A percentile compares a stretch with the other conserved stretches of the same genome.
phyloP scores from a whole-genome alignment of 768 basidiomycete genomes.

The Mrakia frigida region DNA sequence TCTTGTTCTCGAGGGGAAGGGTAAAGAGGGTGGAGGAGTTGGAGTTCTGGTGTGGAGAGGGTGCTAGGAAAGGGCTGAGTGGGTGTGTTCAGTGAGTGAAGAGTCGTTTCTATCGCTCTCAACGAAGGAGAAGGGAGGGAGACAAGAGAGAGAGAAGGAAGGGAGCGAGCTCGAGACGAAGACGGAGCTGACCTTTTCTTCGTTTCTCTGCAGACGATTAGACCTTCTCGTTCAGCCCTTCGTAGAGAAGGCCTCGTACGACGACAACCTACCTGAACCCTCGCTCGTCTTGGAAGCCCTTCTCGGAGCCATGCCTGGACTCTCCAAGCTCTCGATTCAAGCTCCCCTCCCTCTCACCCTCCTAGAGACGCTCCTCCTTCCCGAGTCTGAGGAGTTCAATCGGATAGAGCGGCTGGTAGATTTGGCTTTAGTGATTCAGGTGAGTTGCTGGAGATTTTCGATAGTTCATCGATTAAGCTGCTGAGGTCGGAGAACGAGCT shows the following conservation, averaged over 20 bases:
- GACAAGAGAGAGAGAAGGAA: background rate
- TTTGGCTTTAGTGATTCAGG: background rate
- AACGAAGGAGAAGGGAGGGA: background rate
- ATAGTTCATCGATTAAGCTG: background rate
- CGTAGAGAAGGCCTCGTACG: constrained; percentile 1
- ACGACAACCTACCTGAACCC: background rate
- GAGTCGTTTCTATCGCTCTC: background rate
- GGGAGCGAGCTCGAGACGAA: background rate
- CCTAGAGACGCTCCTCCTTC: background rate
- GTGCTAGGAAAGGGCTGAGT: background rate
- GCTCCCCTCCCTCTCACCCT: constrained; percentile 5
- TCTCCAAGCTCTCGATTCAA: constrained; percentile 4
- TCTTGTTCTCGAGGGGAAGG: background rate
- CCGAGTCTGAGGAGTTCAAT: background rate
- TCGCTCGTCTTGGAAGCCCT: background rate
- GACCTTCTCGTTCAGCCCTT: constrained; percentile 15
- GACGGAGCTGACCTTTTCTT: background rate
- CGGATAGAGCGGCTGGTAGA: background rate
- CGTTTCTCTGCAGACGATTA: background rate
- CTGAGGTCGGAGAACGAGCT: background rate
- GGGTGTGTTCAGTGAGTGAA: background rate
- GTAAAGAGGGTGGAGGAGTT: constrained; percentile 9
- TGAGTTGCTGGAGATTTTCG: background rate
- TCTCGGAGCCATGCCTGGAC: background rate
- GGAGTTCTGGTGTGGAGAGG: constrained; percentile 5